These are phyloP conservation scores for Saccharomycopsis malanga DNA, from an alignment of 805 yeast species.

Conservation along the genomic window DNA sequence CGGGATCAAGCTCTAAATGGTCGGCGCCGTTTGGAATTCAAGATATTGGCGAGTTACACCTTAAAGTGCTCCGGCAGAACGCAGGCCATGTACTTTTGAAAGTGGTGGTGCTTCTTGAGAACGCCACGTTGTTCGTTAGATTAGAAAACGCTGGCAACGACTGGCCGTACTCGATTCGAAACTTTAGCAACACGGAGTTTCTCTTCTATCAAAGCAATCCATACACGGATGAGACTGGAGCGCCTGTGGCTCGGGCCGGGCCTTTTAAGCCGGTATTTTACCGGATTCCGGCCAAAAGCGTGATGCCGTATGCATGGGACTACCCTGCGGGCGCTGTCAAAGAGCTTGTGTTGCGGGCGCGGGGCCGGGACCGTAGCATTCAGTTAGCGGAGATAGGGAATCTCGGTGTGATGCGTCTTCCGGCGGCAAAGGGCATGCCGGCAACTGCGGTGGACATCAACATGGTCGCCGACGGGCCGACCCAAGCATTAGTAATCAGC, in stretches of 20 bases:
- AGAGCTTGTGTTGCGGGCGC: slow-evolving; percentile 67
- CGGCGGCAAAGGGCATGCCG: slow-evolving; percentile 37
- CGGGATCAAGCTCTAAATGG: slow-evolving; percentile 58
- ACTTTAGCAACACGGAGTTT: slow-evolving; percentile 83
- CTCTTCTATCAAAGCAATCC: slow-evolving; percentile 85
- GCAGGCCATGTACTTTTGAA: slow-evolving; percentile 64
- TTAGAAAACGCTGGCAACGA: slow-evolving; percentile 61
- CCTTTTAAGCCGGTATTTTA: slow-evolving; percentile 75
- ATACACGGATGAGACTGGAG: slow-evolving; percentile 49
- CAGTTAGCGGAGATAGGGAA: slow-evolving; percentile 92
- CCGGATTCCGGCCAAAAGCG: slow-evolving; percentile 78
- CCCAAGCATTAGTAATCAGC: slow-evolving; percentile 78
- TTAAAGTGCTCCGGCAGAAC: slow-evolving; percentile 60
- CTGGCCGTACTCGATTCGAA: slow-evolving; percentile 93
- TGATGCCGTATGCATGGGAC: slow-evolving; percentile 98
- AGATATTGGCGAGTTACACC: slow-evolving; percentile 74
- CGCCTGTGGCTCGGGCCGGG: slow-evolving; percentile 39
- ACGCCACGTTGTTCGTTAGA: slow-evolving; percentile 73
- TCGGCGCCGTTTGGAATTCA: slow-evolving; percentile 81
- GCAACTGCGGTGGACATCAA: slow-evolving; percentile 69
- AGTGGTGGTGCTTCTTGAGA: slow-evolving; percentile 69
- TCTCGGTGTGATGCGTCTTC: slow-evolving; percentile 75
- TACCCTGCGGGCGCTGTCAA: slow-evolving; percentile 85
- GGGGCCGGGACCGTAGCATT: slow-evolving; percentile 67
- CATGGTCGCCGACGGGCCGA: slow-evolving; percentile 94